Base-by-base conservation (phyloP, 148 eudicot species). In the Chenopodium suecicum region DNA sequence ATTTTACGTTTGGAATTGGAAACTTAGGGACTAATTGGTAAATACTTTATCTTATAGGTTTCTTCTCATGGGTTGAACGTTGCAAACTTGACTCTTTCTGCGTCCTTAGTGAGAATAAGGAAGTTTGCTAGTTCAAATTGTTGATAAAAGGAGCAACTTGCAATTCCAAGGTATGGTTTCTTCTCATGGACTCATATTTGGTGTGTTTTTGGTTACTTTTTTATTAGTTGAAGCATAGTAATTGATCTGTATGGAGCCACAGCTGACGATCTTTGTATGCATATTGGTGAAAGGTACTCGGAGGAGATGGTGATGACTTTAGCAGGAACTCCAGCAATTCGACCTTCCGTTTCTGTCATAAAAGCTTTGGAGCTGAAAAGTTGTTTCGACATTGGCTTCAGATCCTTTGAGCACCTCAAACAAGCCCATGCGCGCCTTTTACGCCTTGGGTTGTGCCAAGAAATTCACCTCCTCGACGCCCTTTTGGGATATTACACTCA, bases 371-470 rank as follows among this genome's bases (percentile, higher is more conserved):
- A 77, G 16, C 84, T 83, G 8, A 89, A 82, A 74, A 58, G 81
- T 4, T 79, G 60, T 70, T 64, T 91, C 27, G 41, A 72, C 41
- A 79, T 77, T 60, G 87, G 89, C 72, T 62, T 80, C 78, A 79
- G 25, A 41, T 84, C 94, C 60, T 83, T 85, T 76, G 66, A 48
- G 19, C 85, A 86, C 23, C 88, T 88, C 83, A 89, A 91, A 76
- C 90, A 88, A 78, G 82, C 86, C 50, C 89, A 89, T 68, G 89
- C 75, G 11, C 92, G 82, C 76, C 86, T 91, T 52, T 22, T 86
- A 22, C 88, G 89, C 25, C 82, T 82, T n/a, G 83, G 88, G 32
- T 80, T 88, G 50, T 27, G 74, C 64, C 84, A 88, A 16, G 86
- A 88, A 69, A 70, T 71, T 67, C 76, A 79, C 63, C 85, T 91